A percentile compares a stretch with the other conserved stretches of the same genome.
Evolutionary conservation across 805 yeast genomes (phyloP).

Genomic region (Ogataea pini): DNA sequence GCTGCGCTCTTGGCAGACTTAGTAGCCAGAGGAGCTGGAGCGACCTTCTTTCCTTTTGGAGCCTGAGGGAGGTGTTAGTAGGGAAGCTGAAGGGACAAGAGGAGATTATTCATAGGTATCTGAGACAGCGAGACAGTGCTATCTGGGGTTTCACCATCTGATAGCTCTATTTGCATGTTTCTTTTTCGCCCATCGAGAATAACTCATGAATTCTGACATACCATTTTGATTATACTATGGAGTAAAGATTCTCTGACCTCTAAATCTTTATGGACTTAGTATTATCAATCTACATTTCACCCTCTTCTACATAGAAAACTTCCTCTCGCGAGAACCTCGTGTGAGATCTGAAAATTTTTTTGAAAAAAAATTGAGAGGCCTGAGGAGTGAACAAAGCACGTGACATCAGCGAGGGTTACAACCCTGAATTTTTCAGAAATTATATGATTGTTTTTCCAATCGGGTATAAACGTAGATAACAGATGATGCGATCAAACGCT

Average conservation of each 20-base stretch:
- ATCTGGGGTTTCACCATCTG: no score
- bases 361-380: neutral
- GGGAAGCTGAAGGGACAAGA: no score
- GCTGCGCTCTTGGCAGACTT: constrained; percentile 53
- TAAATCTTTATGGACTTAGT: neutral
- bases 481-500: neutral
- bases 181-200: no score
- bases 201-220: constrained; percentile 1
- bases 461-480: constrained; percentile 1
- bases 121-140: no score
- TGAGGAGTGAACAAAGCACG: constrained; percentile 10
- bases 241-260: constrained; percentile 2
- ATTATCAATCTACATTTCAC: constrained; percentile 1
- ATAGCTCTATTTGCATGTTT: no score
- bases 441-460: neutral
- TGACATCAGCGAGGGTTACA: constrained; percentile 2
- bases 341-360: constrained; percentile 13
- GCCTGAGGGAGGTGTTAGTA: constrained; percentile 23
- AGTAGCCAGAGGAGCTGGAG: constrained; percentile 93
- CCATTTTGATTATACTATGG: constrained; percentile 11
- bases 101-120: no score
- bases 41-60: constrained; percentile 75
- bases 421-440: constrained; percentile 4
- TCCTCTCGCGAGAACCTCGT: constrained; percentile 4
- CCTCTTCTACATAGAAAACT: neutral